A percentile compares a stretch with the other conserved stretches of the same genome.
Evolutionary conservation across 257 asterid genomes (phyloP).

Genomic region (Nicotiana obtusifolia): DNA sequence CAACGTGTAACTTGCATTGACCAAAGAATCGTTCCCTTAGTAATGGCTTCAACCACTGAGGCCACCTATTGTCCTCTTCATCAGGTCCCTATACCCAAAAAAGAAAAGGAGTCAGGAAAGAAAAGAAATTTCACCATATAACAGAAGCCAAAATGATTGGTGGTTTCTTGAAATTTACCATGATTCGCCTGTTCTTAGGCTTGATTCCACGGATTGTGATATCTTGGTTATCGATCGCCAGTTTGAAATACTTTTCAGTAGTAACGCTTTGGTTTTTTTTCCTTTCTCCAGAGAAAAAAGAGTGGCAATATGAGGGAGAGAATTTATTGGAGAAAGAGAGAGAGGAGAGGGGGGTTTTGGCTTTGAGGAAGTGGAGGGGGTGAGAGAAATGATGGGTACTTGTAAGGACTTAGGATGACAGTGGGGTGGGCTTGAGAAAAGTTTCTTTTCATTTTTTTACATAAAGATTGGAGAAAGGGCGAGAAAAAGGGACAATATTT

Average conservation of each 20-base stretch:
- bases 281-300: background rate
- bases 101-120: background rate
- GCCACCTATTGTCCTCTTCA: slow-evolving; percentile 18
- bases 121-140: background rate
- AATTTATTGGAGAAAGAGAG: background rate
- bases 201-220: slow-evolving; percentile 56
- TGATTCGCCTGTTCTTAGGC: slow-evolving; percentile 65
- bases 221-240: slow-evolving; percentile 78
- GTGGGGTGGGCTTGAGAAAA: too few species aligned
- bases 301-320: background rate
- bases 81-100: slow-evolving; percentile 10
- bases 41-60: slow-evolving; percentile 16
- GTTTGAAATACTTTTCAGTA: slow-evolving; percentile 36
- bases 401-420: slow-evolving; percentile 1
- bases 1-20: slow-evolving; percentile 19
- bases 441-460: too few species aligned
- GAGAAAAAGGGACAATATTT: too few species aligned
- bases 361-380: slow-evolving; percentile 31
- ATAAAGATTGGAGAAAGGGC: too few species aligned
- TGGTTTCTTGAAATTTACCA: slow-evolving; percentile 35
- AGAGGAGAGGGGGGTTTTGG: background rate
- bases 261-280: slow-evolving; percentile 5
- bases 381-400: slow-evolving; percentile 28
- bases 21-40: slow-evolving; percentile 14
- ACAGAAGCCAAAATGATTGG: too few species aligned